A percentile compares a stretch with the other conserved stretches of the same genome.
These are phyloP conservation scores for Wickerhamiella sorbophila DNA, from an alignment of 805 yeast species.

Conservation along the genomic window DNA sequence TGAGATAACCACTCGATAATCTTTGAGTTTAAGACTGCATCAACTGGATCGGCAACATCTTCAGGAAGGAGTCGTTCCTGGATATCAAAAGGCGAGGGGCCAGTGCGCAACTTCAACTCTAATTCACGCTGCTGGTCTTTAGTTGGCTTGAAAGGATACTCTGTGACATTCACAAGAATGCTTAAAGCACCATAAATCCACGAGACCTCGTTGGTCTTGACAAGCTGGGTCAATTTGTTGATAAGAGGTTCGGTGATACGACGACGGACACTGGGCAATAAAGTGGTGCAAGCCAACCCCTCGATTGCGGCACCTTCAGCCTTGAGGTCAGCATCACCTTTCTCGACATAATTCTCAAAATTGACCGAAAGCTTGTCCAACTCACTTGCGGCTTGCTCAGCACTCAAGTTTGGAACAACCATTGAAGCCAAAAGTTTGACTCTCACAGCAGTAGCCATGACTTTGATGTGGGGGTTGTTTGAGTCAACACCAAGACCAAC, in stretches of 20 bases:
- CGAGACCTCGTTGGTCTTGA: constrained; percentile 6
- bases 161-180: constrained; percentile 22
- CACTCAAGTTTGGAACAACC: constrained; percentile 13
- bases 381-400: constrained; percentile 12
- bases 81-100: constrained; percentile 13
- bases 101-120: constrained; percentile 21
- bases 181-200: constrained; percentile 23
- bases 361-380: constrained; percentile 20
- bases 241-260: constrained; percentile 13
- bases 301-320: constrained; percentile 21
- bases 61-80: constrained; percentile 12
- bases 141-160: constrained; percentile 22
- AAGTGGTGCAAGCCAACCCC: constrained; percentile 27
- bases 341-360: constrained; percentile 19
- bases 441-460: constrained; percentile 24
- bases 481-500: constrained; percentile 16
- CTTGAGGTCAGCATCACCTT: background rate
- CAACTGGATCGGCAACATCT: constrained; percentile 16
- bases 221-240: background rate
- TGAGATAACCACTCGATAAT: constrained; percentile 16
- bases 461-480: constrained; percentile 14
- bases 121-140: constrained; percentile 20
- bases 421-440: constrained; percentile 23
- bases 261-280: constrained; percentile 21
- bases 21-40: constrained; percentile 18